Base-by-base conservation (phyloP, 257 asterid species). In the Cynanchum wilfordii region DNA sequence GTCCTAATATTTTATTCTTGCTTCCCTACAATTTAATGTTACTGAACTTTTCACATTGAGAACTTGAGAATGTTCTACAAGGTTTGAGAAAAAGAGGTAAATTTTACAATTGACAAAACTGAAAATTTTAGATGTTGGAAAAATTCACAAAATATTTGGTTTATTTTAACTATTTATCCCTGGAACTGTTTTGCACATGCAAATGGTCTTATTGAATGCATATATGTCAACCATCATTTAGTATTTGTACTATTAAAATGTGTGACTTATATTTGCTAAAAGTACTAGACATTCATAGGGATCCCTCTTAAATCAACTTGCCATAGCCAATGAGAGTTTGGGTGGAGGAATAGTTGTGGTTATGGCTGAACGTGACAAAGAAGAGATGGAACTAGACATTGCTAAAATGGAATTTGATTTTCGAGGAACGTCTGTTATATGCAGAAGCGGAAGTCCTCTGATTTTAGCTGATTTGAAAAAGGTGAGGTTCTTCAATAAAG, bases 331-430 rank as follows among this genome's bases (percentile, higher is more conserved):
- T 81, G 92, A 91, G 82, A 88, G 97, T 84, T 76, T 91, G 89
- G 90, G 95, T 72, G 96, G 96, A 78, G 96, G 97, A 72, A 89
- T 78, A 58, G 92, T 91, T 78, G 97, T 91, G 52, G 90, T 89
- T 79, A 88, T 91, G 97, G 96, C 96, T 65, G 96, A 91, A 78
- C 90, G 89, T 22, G 97, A 91, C 92, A 91, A 91, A 86, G 97
- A 91, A 82, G 96, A 89, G 84, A 89, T 91, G 97, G 97, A 91
- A 77, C 88, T 91, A 79, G 97, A 89, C 89, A 91, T 89, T 81
- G 87, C 86, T 38, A 91, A 89, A 84, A 91, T 91, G 97, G 95
- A 91, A 81, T 89, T 91, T 79, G 87, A 89, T 84, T 91, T 91
- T 71, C 81, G 89, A 81, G 97, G 96, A 86, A 89, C 95, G 77